Evolutionary conservation across 441 rosid genomes (phyloP), one percentile per base, ranked within the genome.

Genomic region (Adansonia gregorii): DNA sequence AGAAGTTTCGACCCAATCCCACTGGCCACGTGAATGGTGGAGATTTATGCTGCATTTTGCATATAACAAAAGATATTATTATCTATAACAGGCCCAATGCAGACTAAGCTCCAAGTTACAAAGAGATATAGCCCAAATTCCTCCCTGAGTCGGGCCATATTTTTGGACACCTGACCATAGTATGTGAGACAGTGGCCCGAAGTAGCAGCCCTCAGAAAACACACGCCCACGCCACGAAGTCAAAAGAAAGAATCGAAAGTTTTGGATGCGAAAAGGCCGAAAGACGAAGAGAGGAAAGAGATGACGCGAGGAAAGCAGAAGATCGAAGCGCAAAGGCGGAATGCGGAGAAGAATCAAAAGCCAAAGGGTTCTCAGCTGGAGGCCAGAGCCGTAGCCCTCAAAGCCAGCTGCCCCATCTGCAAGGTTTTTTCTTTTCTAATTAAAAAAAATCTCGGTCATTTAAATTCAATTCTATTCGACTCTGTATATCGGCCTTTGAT

Each of bases 261-360:
- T 11, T 20, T 14, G 73, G 59, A 8, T 49, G 43, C 59, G 58
- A 69, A n/a, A 55, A 24, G 15, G 45, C 51, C 45, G 69, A 14
- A 65, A 15, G 19, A 27, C 9, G 19, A 6, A 72, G 75, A 17
- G 76, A 20, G 6, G 66, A 46, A 66, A 78, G 79, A 70, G 84
- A 88, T 89, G 94, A 87, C 94, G 58, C 72, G 94, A 77, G 94
- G 92, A 51, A 90, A 89, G 84, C 94, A 89, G 86, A 89, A 90
- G 92, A 90, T 90, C 58, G 94, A 90, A 70, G 92, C 94, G 15
- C 94, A 89, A 82, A 90, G 24, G 67, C 78, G 48, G 80, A 90
- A 89, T 76, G 89, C 91, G 1, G 92, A 91, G 87, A 86, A 19
- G 85, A 91, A 89, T 81, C 92, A 87, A 82, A 91, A 88, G 80